These are phyloP conservation scores for Fusarium hainanense DNA, from an alignment of 2,329 filamentous ascomycete genomes.

Conservation along the genomic window DNA sequence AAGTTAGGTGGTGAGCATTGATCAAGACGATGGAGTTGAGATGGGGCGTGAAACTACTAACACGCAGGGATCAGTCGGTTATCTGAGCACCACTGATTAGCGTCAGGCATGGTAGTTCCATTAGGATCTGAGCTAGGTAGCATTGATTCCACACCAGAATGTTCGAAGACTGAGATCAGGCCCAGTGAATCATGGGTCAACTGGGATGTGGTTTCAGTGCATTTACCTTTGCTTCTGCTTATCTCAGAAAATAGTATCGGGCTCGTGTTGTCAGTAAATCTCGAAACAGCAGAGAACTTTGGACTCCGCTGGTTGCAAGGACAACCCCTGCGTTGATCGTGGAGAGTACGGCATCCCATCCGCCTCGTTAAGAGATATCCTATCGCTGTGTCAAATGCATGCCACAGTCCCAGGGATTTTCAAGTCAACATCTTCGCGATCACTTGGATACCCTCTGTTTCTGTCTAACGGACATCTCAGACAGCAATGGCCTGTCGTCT, in stretches of 20 bases:
- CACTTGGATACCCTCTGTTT: not conserved
- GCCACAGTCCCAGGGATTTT: not conserved
- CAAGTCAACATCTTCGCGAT: not conserved
- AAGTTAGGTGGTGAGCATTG: not conserved
- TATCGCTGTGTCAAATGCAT: not conserved
- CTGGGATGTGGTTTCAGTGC: not conserved
- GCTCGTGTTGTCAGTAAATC: not conserved
- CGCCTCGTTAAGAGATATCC: not conserved
- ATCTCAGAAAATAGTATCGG: constrained; percentile 16
- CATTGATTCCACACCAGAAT: not conserved
- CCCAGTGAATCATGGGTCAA: not conserved
- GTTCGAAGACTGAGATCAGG: not conserved
- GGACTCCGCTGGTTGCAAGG: not conserved
- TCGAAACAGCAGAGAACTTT: constrained; percentile 1
- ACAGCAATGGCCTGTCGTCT: constrained; percentile 31
- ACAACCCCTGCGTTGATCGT: not conserved
- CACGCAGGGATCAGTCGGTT: constrained; percentile 1
- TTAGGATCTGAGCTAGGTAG: constrained; percentile 1
- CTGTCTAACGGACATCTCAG: not conserved
- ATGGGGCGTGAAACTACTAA: not conserved
- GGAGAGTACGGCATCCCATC: not conserved
- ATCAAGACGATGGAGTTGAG: not conserved
- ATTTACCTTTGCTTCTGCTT: not conserved
- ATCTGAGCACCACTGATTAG: not conserved
- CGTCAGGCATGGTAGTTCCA: not conserved